phyloP scores from a whole-genome alignment of 2,329 filamentous ascomycete genomes.

The Botrytis sinoallii region DNA sequence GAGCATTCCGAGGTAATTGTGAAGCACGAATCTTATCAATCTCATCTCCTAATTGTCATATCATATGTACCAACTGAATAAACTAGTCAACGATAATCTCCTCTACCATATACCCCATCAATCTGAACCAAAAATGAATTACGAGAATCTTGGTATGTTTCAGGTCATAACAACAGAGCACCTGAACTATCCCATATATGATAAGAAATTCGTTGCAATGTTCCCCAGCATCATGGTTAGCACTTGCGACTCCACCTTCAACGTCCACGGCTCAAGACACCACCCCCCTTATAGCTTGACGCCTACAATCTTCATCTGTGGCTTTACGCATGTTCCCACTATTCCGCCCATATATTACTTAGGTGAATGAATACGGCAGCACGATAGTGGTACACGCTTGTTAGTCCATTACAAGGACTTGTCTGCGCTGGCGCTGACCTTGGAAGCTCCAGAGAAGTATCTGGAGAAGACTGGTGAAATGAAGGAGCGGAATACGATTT shows the following conservation, averaged over 20 bases:
- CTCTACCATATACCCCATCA: neutral
- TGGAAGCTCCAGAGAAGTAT: slow-evolving; percentile 74
- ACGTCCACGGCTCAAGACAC: slow-evolving; percentile 14
- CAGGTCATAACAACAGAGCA: slow-evolving; percentile 7
- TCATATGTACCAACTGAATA: neutral
- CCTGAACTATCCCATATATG: slow-evolving; percentile 2
- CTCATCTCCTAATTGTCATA: neutral
- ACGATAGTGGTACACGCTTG: slow-evolving; percentile 17
- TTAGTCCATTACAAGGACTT: slow-evolving; percentile 57
- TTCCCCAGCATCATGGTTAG: neutral
- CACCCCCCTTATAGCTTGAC: neutral
- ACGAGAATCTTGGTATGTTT: neutral
- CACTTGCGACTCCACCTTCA: neutral
- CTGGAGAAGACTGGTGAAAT: slow-evolving; percentile 86
- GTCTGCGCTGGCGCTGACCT: slow-evolving; percentile 68
- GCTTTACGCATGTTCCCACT: slow-evolving; percentile 10
- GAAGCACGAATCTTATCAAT: neutral
- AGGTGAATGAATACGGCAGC: slow-evolving; percentile 13
- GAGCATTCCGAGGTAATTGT: neutral
- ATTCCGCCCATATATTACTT: slow-evolving; percentile 17
- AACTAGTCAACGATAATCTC: slow-evolving; percentile 2
- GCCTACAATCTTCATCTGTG: neutral
- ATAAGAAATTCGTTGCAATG: slow-evolving; percentile 12
- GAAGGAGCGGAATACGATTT: slow-evolving; percentile 96
- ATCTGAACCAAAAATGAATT: slow-evolving; percentile 1